A percentile compares a stretch with the other conserved stretches of the same genome.
phyloP scores from a whole-genome alignment of 352 stramenopile species.

The Globisporangium paroecandrum region DNA sequence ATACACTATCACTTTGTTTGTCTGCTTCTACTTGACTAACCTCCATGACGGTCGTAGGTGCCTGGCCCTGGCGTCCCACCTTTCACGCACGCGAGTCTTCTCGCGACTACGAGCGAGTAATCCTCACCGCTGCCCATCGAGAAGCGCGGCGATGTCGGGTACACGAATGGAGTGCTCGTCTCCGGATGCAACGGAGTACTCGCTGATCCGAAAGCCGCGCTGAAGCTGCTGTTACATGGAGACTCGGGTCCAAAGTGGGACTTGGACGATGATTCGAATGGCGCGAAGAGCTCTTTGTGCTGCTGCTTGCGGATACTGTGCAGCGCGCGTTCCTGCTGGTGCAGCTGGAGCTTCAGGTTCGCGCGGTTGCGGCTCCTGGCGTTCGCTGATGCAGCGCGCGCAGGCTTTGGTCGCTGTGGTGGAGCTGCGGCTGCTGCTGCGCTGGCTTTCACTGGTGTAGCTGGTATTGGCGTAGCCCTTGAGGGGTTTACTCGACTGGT shows the following conservation, averaged over 20 bases:
- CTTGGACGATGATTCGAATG: constrained; percentile 32
- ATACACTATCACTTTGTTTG: not conserved
- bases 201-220: not conserved
- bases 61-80: constrained; percentile 29
- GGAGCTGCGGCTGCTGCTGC: not conserved
- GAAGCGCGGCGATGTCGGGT: constrained; percentile 21
- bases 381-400: constrained; percentile 5
- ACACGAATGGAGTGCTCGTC: constrained; percentile 18
- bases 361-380: not conserved
- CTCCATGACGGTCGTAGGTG: constrained; percentile 35
- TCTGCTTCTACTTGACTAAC: constrained; percentile 8
- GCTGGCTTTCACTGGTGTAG: not conserved
- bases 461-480: no score
- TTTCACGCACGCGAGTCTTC: constrained; percentile 24
- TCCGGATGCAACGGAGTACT: constrained; percentile 25
- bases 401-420: not conserved
- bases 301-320: not conserved
- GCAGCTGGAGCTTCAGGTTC: not conserved
- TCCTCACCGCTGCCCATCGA: constrained; percentile 31
- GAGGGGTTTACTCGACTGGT: not conserved
- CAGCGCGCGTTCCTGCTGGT: not conserved
- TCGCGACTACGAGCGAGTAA: constrained; percentile 32
- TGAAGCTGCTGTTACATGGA: no score
- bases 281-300: constrained; percentile 3
- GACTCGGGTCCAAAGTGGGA: constrained; percentile 26